phyloP scores from a whole-genome alignment of 768 basidiomycete species.

The Mycena filopes region DNA sequence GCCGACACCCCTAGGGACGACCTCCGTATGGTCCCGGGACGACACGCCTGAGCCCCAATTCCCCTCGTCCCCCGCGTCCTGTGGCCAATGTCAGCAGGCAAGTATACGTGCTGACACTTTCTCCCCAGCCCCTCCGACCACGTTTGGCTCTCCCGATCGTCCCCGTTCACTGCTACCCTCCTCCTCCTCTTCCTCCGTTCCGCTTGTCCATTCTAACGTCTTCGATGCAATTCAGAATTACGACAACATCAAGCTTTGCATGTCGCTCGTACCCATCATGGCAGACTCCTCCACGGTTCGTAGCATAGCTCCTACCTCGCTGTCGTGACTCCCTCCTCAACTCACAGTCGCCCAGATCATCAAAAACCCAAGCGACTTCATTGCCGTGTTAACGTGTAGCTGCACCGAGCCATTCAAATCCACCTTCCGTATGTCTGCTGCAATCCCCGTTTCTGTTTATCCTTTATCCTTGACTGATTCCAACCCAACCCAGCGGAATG shows the following conservation, averaged over 20 bases:
- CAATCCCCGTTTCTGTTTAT: slow-evolving; percentile 38
- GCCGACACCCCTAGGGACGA: slow-evolving; percentile 3
- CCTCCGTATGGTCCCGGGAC: slow-evolving; percentile 37
- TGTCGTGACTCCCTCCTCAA: background rate
- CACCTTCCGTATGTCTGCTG: slow-evolving; percentile 35
- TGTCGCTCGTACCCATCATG: slow-evolving; percentile 65
- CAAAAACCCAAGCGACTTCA: slow-evolving; percentile 60
- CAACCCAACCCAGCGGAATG: slow-evolving; percentile 59
- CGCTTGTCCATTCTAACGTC: slow-evolving; percentile 7
- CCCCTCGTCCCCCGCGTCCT: slow-evolving; percentile 19
- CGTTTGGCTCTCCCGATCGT: background rate
- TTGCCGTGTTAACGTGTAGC: slow-evolving; percentile 49
- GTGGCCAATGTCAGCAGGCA: slow-evolving; percentile 22
- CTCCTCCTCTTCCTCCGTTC: background rate
- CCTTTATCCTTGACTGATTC: slow-evolving; percentile 40
- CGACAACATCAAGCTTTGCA: slow-evolving; percentile 64
- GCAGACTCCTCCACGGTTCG: slow-evolving; percentile 66
- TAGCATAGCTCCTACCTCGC: background rate
- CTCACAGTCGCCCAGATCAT: slow-evolving; percentile 70
- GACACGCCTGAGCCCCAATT: slow-evolving; percentile 27
- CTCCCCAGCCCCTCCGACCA: background rate
- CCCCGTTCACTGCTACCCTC: too few relatives aligned
- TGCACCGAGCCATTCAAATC: slow-evolving; percentile 61
- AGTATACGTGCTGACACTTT: background rate
- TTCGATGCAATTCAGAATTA: slow-evolving; percentile 52